These are phyloP conservation scores for Aspergillus incahuasiensis DNA, from an alignment of 495 filamentous ascomycete genomes.

Conservation along the genomic window DNA sequence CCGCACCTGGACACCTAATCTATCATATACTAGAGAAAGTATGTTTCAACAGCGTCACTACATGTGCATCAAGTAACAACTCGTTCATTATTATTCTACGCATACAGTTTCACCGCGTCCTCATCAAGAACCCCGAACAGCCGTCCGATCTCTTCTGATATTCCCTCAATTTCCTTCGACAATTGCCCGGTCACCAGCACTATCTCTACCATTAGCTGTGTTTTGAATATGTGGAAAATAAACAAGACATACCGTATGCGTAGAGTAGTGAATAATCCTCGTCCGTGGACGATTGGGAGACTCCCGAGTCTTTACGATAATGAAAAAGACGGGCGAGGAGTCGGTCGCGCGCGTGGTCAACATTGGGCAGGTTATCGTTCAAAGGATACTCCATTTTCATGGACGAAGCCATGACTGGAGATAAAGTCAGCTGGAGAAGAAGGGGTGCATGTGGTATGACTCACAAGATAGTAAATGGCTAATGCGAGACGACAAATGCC, in stretches of 20 bases:
- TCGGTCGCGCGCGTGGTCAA: constrained; percentile 72
- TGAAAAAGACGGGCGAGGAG: constrained; percentile 85
- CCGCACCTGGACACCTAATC: too few species aligned
- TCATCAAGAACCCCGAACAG: constrained; percentile 73
- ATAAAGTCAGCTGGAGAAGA: constrained; percentile 15
- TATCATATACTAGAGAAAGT: too few species aligned
- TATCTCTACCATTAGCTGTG: constrained; percentile 16
- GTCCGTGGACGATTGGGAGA: constrained; percentile 48
- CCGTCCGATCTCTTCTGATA: constrained; percentile 46
- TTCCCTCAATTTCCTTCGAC: constrained; percentile 45
- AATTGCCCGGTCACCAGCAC: constrained; percentile 52
- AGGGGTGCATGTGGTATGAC: constrained; percentile 8
- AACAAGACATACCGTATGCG: constrained; percentile 56
- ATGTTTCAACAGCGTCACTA: too few species aligned
- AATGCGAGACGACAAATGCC: constrained; percentile 74
- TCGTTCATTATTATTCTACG: constrained; percentile 10
- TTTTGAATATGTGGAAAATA: neutral
- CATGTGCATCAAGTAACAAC: neutral
- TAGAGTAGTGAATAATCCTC: constrained; percentile 69
- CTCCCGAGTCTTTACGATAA: constrained; percentile 68
- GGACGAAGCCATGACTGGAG: constrained; percentile 76
- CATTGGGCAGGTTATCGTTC: constrained; percentile 79
- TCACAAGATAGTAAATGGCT: constrained; percentile 85
- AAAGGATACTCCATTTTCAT: constrained; percentile 92
- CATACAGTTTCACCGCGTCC: constrained; percentile 66